Percentiles rank a stretch among this genome's conserved stretches.
These are phyloP conservation scores for Xylogone sp. DNA, from an alignment of 2,329 filamentous ascomycete species.

Conservation along the genomic window DNA sequence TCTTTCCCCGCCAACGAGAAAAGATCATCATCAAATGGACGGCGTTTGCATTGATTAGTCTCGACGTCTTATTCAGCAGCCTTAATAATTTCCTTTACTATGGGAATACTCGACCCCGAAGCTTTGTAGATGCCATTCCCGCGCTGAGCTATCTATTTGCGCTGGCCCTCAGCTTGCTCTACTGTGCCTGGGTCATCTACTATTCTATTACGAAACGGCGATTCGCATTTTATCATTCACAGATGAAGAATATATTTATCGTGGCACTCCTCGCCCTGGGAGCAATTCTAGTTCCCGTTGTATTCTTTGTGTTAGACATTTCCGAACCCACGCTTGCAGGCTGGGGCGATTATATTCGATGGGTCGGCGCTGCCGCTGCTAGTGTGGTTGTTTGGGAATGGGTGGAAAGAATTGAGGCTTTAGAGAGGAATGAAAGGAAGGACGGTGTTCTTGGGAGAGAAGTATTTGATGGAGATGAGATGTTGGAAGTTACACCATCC, in stretches of 20 bases:
- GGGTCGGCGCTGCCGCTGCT: constrained; percentile 71
- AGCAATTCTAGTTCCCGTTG: constrained; percentile 65
- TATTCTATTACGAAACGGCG: constrained; percentile 67
- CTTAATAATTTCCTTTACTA: constrained; percentile 78
- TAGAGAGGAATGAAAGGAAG: constrained; percentile 70
- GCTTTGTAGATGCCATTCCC: constrained; percentile 86
- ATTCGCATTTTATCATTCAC: constrained; percentile 68
- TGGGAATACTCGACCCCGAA: constrained; percentile 59
- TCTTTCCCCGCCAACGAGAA: constrained; percentile 94
- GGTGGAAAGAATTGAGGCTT: constrained; percentile 71
- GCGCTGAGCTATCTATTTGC: constrained; percentile 73
- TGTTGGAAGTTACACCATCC: constrained; percentile 60
- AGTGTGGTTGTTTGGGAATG: constrained; percentile 81
- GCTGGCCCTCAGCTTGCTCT: constrained; percentile 64
- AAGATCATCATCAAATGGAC: constrained; percentile 99
- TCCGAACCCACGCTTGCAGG: constrained; percentile 65
- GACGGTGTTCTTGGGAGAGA: constrained; percentile 69
- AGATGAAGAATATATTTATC: constrained; percentile 68
- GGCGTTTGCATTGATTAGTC: constrained; percentile 85
- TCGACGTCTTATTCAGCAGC: constrained; percentile 87
- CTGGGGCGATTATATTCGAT: constrained; percentile 74
- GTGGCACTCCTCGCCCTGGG: constrained; percentile 62
- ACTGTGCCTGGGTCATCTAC: constrained; percentile 72
- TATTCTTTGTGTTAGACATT: constrained; percentile 73
- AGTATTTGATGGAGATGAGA: constrained; percentile 71